Evolutionary conservation across 78 protist species (phyloP), one percentile per base, ranked within the genome.

Genomic region (Bodo saltans): DNA sequence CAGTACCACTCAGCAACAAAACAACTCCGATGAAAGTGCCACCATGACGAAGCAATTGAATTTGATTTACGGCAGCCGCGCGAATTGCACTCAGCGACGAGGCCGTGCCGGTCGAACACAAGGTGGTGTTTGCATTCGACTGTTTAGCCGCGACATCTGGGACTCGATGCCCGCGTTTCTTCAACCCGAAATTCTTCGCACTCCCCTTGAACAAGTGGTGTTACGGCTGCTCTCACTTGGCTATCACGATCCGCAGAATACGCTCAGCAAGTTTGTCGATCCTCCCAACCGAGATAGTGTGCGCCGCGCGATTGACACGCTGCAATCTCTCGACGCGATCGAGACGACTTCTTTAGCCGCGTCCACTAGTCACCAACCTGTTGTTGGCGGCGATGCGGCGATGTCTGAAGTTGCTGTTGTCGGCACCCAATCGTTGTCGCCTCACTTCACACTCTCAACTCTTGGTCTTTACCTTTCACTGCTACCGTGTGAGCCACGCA

Each of bases 91-190:
- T n/a, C 98, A 96, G 76, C 83, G 98, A 0, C 86, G 93, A 0
- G 98, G 98, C 33, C 88, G 98, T 0, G 98, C 98, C 3, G 98
- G 98, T 17, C 88, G 97, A 34, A 85, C 75, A 60, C 69, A 80
- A 29, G 81, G 91, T 1, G 97, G 97, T 72, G 12, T 68, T 0
- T 89, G 94, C 32, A 90, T 76, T 69, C 85, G 79, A 27, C 60
- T 92, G 42, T 27, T 73, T 2, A 29, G 42, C 29, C 38, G n/a
- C 34, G 2, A 26, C 34, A 29, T 73, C 34, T 47, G 60, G 60
- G 29, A 11, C 0, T 3, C 27, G 0, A 0, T 94, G n/a, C 33
- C n/a, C 28, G 83, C 21, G 12, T 42, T 72, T 60, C 72, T 85
- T 17, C 67, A 53, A 30, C 96, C 98, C 17, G 97, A 93, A 73